Evolutionary conservation across 2,329 filamentous ascomycete genomes (phyloP), one percentile per base, ranked within the genome.

Genomic region (Nannizzia gypsea): DNA sequence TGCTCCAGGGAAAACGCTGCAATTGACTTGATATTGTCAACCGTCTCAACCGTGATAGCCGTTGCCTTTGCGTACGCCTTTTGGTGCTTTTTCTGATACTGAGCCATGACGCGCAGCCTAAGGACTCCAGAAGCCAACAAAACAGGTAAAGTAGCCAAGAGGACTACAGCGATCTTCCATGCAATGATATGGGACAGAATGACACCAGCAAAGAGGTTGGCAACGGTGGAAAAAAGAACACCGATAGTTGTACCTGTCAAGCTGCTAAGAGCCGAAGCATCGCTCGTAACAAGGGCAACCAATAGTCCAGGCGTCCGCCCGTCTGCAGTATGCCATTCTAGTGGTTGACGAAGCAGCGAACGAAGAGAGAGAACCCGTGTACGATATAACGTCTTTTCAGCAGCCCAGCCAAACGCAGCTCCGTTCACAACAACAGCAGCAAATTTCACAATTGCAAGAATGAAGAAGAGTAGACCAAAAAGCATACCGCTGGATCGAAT

Each of bases 121-220:
- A 88, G 81, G 63, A 86, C 80, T 0, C 85, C 85, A 0, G 84
- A 78, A 1, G 81, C 81, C 0, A 89, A 74, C 6, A 88, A 78
- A 2, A 88, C 70, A 0, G 86, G 86, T 0, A 88, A 80, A 2
- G 81, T 79, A 1, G 84, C 79, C 8, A 89, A 76, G 56, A 83
- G 83, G 1, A 88, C 85, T 6, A 89, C 73, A 0, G 85, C 84
- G 62, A 89, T 87, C 66, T 82, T 85, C 86, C 86, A 89, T 3
- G 83, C 83, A 28, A 88, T 74, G 54, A 87, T 80, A 63, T 86
- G 83, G 0, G 84, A 82, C 3, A 88, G 70, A 40, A 85, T 79
- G 61, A 87, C 82, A 3, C 83, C 84, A 1, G 79, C 80, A 8
- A 87, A 60, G 36, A 88, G 80, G 68, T 85, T 87, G 61, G 87